Base-by-base conservation (phyloP, 2,329 filamentous ascomycete species). In the Diaporthe caulivora region DNA sequence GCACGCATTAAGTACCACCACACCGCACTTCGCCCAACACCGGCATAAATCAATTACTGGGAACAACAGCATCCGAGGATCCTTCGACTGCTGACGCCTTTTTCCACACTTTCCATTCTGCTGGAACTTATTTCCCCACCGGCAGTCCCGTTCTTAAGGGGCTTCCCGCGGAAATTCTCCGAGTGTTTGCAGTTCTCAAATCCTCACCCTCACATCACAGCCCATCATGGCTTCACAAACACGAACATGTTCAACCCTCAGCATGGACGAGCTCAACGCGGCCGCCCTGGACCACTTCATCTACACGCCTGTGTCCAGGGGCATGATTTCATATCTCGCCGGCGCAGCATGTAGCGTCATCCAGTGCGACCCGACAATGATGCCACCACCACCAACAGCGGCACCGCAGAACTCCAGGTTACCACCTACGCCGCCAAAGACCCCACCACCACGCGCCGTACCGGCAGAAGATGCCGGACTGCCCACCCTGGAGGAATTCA, bases 401-500 rank as follows among this genome's bases (percentile, higher is more conserved):
- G 78, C 55, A 31, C 77, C 79, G 80, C 78, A 54, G 67, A 84
- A 74, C 80, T 82, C 78, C 78, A 85, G 79, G 73, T 82, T 80
- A 17, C 84, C 86, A 69, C 85, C 86, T 57, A 87, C 89, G 24
- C 88, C 89, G 29, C 87, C 89, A 17, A 81, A 83, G 78, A 87
- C 86, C 60, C 87, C 81, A 77, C 85, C 80, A 76, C 87, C 80
- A 78, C 86, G 78, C 77, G 85, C 76, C 76, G 83, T 87, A 18
- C 82, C 82, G 67, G 84, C 80, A 74, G 85, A 86, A 71, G 87
- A 90, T 77, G 85, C 84, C 75, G 81, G 85, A 71, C 87, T 99
- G 42, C 97, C 97, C 3, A 92, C 93, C 0, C 87, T 98, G 47
- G 94, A 98, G 83, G 90, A 92, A 73, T 99, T 98, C 88, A 98